Evolutionary conservation across 2,329 filamentous ascomycete genomes (phyloP).

Genomic region (Scleromitrula shiraiana): DNA sequence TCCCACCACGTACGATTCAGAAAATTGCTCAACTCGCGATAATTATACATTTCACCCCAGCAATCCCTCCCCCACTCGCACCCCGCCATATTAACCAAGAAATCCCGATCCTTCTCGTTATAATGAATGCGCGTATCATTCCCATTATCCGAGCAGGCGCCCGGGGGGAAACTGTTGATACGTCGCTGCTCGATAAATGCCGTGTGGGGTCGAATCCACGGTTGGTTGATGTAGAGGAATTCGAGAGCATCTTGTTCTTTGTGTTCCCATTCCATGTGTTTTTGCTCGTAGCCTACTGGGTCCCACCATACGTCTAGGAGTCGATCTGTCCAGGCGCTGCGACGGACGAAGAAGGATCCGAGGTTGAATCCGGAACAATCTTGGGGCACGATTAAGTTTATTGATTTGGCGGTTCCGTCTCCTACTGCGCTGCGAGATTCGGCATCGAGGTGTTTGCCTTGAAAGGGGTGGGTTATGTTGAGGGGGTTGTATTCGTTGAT

Average conservation of each 20-base stretch:
- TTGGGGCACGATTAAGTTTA: constrained; percentile 84
- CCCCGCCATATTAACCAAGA: constrained; percentile 96
- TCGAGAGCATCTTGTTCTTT: constrained; percentile 96
- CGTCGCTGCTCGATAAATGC: constrained; percentile 85
- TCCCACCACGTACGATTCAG: constrained; percentile 82
- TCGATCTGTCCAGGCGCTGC: constrained; percentile 82
- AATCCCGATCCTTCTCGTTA: constrained; percentile 75
- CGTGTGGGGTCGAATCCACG: constrained; percentile 84
- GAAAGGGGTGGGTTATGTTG: constrained; percentile 80
- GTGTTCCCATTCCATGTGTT: constrained; percentile 98
- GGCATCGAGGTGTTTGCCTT: constrained; percentile 66
- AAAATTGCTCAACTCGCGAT: constrained; percentile 82
- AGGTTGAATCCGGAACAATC: constrained; percentile 96
- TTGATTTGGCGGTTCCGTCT: constrained; percentile 67
- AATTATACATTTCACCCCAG: constrained; percentile 97
- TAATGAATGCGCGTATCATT: constrained; percentile 80
- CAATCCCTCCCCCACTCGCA: constrained; percentile 96
- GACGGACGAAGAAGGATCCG: constrained; percentile 85
- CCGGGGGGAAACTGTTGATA: constrained; percentile 89
- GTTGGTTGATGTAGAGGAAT: constrained; percentile 82
- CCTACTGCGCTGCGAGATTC: constrained; percentile 64
- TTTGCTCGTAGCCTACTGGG: constrained; percentile 93
- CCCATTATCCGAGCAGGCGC: constrained; percentile 74
- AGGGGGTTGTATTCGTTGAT: constrained; percentile 95
- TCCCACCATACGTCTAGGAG: constrained; percentile 98